A percentile compares a stretch with the other conserved stretches of the same genome.
Conservation (phyloP, 2,329 filamentous ascomycete species). For the Leptodontidium sp. region DNA sequence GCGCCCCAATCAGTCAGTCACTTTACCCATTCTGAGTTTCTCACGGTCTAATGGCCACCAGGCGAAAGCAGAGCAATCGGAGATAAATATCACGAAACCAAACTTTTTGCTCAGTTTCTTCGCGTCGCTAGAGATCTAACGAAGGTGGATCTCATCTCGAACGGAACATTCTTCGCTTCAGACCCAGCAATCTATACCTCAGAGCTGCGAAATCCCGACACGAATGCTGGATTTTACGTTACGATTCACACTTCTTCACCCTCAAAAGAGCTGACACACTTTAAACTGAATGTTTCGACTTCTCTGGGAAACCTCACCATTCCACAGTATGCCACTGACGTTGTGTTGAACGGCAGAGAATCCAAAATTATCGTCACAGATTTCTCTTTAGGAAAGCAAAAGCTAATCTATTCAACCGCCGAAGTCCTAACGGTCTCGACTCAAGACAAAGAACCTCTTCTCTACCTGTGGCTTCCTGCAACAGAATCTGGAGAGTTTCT, state of each 20-base stretch:
- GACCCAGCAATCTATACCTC: constrained; percentile 61
- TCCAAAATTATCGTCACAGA: constrained; percentile 69
- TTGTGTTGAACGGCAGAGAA: constrained; percentile 66
- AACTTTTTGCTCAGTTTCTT: constrained; percentile 67
- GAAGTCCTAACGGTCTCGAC: constrained; percentile 61
- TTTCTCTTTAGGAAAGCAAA: constrained; percentile 61
- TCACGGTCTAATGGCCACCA: constrained; percentile 14
- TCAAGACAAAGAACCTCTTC: constrained; percentile 55
- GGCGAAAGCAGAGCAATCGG: constrained; percentile 55
- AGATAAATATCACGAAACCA: constrained; percentile 69
- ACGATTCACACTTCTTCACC: constrained; percentile 62
- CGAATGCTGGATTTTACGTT: constrained; percentile 65
- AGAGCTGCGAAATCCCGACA: constrained; percentile 66
- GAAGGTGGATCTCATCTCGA: constrained; percentile 59
- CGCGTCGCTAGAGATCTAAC: constrained; percentile 64
- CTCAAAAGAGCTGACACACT: constrained; percentile 58
- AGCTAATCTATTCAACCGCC: constrained; percentile 62
- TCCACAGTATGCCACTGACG: constrained; percentile 56
- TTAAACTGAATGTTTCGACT: constrained; percentile 63
- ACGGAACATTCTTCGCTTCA: constrained; percentile 58
- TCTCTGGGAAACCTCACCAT: constrained; percentile 62
- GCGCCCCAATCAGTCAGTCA: constrained; percentile 57
- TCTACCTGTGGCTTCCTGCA: constrained; percentile 62
- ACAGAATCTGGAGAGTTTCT: constrained; percentile 64
- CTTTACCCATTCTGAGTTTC: background rate